Percentiles rank a stretch among this genome's conserved stretches.
These are phyloP conservation scores for Geosmithia flava DNA, from an alignment of 2,329 filamentous ascomycete species.

Conservation along the genomic window DNA sequence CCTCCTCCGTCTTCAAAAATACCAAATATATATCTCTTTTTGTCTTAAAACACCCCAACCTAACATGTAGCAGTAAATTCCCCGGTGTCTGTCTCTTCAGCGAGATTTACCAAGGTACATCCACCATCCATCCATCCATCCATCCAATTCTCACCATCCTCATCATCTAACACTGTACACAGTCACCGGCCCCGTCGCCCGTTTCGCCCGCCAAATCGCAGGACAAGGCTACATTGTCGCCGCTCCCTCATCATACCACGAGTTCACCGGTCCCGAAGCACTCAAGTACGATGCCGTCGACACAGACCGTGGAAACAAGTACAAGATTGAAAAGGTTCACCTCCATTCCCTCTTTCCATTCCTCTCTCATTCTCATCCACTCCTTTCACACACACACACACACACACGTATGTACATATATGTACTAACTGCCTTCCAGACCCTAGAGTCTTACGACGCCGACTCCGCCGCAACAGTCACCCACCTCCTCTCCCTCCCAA, in stretches of 20 bases:
- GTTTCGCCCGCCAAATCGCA: slow-evolving; percentile 85
- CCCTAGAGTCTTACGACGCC: slow-evolving; percentile 74
- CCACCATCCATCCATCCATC: too few relatives aligned
- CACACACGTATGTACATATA: neutral
- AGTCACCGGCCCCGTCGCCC: slow-evolving; percentile 84
- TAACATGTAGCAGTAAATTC: slow-evolving; percentile 42
- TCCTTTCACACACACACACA: neutral
- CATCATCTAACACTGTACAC: neutral
- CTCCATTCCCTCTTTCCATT: neutral
- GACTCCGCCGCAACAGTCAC: slow-evolving; percentile 59
- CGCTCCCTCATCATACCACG: slow-evolving; percentile 83
- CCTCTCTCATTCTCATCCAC: neutral
- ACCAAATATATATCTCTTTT: too few relatives aligned
- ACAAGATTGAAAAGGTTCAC: slow-evolving; percentile 65
- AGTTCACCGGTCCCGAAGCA: slow-evolving; percentile 77
- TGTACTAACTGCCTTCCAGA: slow-evolving; percentile 29
- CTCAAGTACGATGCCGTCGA: slow-evolving; percentile 78
- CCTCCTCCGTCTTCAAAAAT: neutral
- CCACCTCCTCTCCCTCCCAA: slow-evolving; percentile 56
- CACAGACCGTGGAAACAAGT: slow-evolving; percentile 77
- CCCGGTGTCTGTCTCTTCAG: slow-evolving; percentile 82
- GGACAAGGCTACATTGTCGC: slow-evolving; percentile 90
- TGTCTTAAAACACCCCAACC: too few relatives aligned
- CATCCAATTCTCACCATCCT: neutral
- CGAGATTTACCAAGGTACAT: slow-evolving; percentile 89